These are phyloP conservation scores for Phytophthora sansomeana DNA, from an alignment of 352 stramenopile species.

Conservation along the genomic window DNA sequence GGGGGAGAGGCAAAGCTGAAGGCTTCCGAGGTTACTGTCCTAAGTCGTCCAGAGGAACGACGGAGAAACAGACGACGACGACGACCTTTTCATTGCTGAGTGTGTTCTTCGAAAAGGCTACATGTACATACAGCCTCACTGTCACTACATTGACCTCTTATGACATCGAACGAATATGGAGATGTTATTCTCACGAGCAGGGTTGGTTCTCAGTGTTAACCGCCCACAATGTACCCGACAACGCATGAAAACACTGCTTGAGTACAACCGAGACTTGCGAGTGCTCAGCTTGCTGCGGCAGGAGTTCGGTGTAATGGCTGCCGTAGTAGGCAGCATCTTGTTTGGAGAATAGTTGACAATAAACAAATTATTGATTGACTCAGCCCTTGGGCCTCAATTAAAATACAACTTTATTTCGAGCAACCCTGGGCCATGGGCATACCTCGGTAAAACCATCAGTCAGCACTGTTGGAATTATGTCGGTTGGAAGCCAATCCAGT, in stretches of 20 bases:
- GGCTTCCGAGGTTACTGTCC: not conserved
- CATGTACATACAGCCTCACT: not conserved
- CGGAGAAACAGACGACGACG: not conserved
- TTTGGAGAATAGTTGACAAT: slow-evolving; percentile 6
- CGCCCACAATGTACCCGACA: slow-evolving; percentile 2
- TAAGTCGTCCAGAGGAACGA: not conserved
- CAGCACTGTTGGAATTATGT: too few relatives aligned
- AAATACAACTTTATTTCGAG: not conserved
- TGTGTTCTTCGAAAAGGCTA: not conserved
- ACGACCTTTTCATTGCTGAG: not conserved
- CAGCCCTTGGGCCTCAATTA: not conserved
- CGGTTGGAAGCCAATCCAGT: too few relatives aligned
- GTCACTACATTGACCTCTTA: slow-evolving; percentile 12
- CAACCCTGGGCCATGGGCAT: too few relatives aligned
- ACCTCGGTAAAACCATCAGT: too few relatives aligned
- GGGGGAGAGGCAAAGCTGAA: not conserved
- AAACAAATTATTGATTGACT: slow-evolving; percentile 21
- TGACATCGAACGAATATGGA: slow-evolving; percentile 16
- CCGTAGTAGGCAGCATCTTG: not conserved
- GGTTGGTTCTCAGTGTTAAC: not conserved
- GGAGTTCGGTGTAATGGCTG: not conserved
- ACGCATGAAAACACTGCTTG: slow-evolving; percentile 8
- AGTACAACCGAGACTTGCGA: slow-evolving; percentile 12
- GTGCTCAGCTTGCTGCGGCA: not conserved
- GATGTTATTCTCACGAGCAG: slow-evolving; percentile 4